Conservation (phyloP, 306 rosid genomes). For the Medicago lupulina region DNA sequence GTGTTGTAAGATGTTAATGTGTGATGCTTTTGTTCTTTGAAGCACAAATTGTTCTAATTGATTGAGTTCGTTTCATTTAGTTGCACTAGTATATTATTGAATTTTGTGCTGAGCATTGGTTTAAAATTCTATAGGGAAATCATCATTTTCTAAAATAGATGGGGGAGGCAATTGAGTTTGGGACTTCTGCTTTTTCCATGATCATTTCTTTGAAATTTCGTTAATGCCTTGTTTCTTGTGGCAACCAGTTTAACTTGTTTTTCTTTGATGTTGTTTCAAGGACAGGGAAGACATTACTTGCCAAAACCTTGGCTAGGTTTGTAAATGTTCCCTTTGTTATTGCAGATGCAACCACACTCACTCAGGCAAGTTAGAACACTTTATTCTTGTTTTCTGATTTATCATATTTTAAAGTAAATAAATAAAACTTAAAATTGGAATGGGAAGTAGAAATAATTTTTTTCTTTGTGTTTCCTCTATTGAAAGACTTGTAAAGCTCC, state of each 20-base stretch:
- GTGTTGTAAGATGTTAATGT: conserved; percentile 7
- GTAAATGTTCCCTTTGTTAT: conserved; percentile 98
- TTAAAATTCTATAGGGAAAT: background rate
- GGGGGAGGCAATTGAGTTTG: conserved; percentile 7
- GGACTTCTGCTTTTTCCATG: conserved; percentile 13
- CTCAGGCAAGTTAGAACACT: conserved; percentile 76
- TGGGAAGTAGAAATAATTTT: background rate
- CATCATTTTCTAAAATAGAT: background rate
- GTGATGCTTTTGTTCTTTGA: conserved; percentile 19
- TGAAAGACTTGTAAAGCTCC: conserved; percentile 17
- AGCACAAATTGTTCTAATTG: conserved; percentile 2
- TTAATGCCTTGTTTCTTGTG: conserved; percentile 18
- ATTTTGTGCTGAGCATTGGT: conserved; percentile 17
- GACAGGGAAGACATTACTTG: conserved; percentile 99
- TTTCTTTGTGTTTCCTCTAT: conserved; percentile 16
- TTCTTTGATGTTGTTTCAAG: conserved; percentile 75
- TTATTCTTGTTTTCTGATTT: conserved; percentile 37
- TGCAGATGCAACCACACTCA: conserved; percentile 96
- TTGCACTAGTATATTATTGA: conserved; percentile 15
- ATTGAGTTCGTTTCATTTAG: conserved; percentile 13
- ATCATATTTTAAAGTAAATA: background rate
- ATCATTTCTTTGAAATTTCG: conserved; percentile 21
- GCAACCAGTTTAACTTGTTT: conserved; percentile 66
- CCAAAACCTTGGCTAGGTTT: conserved; percentile 97
- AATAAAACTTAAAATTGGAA: background rate